phyloP scores from a whole-genome alignment of 257 asterid genomes.

The Phtheirospermum japonicum region DNA sequence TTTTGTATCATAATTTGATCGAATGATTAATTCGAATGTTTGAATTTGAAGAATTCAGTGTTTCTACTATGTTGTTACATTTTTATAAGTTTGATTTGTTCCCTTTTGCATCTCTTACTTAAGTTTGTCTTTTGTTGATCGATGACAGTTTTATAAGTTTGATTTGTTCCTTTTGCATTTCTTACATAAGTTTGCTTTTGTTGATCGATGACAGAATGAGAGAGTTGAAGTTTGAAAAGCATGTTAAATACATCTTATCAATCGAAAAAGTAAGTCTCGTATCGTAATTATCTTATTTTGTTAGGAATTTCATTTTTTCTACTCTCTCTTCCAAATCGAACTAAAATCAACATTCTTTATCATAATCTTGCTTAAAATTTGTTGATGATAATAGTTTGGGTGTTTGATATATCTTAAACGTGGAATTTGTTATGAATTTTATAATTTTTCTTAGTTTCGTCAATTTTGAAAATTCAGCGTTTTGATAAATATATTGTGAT shows the following conservation, averaged over 20 bases:
- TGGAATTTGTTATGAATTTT: not conserved
- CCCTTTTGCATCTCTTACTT: no score
- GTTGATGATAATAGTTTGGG: not conserved
- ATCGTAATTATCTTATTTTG: not conserved
- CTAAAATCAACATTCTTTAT: not conserved
- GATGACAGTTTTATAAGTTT: no score
- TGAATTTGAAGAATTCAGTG: no score
- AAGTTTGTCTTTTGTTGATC: no score
- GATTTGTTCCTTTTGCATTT: no score
- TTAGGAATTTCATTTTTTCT: not conserved
- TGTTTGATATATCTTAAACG: not conserved
- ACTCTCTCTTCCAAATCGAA: not conserved
- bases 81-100: no score
- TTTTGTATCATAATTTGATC: no score
- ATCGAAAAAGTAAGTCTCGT: slow-evolving; percentile 32
- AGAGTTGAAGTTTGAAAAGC: slow-evolving; percentile 27
- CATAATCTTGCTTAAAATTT: not conserved
- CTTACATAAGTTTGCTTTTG: no score
- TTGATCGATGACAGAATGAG: not conserved
- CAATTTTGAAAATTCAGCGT: not conserved
- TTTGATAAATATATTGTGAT: not conserved
- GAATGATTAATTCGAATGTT: no score
- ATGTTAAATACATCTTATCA: slow-evolving; percentile 32
- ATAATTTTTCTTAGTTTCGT: not conserved
- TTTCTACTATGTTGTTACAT: no score